phyloP scores from a whole-genome alignment of 2,329 filamentous ascomycete species.

The Cryphonectria nitschkei region DNA sequence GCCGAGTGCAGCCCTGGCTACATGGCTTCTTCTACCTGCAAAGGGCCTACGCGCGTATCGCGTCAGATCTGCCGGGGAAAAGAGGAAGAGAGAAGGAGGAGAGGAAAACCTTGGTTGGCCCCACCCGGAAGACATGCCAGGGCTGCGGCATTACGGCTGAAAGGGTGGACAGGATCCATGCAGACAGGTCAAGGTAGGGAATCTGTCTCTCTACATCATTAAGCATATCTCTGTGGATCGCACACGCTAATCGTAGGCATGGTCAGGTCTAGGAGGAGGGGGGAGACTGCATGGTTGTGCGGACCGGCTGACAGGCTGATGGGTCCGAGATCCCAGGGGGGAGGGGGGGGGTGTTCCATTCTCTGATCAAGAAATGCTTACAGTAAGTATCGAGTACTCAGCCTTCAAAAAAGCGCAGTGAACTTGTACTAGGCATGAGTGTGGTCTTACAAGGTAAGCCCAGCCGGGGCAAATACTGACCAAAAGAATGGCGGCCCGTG shows the following conservation, averaged over 20 bases:
- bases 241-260: neutral
- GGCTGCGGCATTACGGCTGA: neutral
- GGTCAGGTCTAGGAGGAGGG: neutral
- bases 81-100: neutral
- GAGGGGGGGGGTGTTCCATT: neutral
- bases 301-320: neutral
- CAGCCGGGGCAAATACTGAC: neutral
- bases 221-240: neutral
- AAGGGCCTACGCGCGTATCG: too few relatives aligned
- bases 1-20: too few relatives aligned
- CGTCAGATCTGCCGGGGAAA: neutral
- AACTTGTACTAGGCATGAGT: neutral
- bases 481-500: neutral
- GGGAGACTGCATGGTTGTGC: neutral
- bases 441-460: neutral
- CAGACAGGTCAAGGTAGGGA: neutral
- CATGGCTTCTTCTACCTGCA: too few relatives aligned
- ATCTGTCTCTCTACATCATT: neutral
- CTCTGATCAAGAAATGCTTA: neutral
- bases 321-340: neutral
- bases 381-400: neutral
- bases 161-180: neutral
- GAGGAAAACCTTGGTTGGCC: neutral
- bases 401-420: neutral
- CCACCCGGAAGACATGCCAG: neutral